Evolutionary conservation across 225 moss, liverwort and hornwort species (phyloP), one percentile per base, ranked within the genome.

Genomic region (Pseudoscleropodium purum): DNA sequence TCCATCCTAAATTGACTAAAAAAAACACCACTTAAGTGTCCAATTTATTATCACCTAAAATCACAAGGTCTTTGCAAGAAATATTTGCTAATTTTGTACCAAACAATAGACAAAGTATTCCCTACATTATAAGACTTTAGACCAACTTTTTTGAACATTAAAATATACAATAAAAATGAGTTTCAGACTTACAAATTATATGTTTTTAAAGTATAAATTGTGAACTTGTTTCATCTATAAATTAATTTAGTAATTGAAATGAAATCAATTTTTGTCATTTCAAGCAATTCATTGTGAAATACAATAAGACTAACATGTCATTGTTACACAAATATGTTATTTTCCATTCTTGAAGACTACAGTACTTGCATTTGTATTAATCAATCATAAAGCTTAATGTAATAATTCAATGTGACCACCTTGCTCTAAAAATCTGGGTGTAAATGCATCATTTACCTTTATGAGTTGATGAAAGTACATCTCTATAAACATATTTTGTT

Each of bases 331-430:
- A 67, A 67, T 11, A 68, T 21, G n/a, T 37, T 37, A 6, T 20
- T 68, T 12, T 68, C n/a, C 12, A n/a, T 68, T 68, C 12, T 21
- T 21, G 4, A 63, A 30, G 15, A 23, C 68, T 68, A 37, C 0
- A 68, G 0, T 68, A 20, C 7, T 37, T 37, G 21, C 37, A 68
- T 37, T 63, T 63, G 15, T 63, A 63, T 15, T 15, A 30, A 14
- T 14, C 14, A 29, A 37, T 37, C 4, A 68, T 1, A n/a, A n/a
- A 37, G 21, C 23, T 37, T n/a, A n/a, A 5, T n/a, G 2, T 7
- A n/a, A 7, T 2, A 39, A 4, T n/a, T n/a, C n/a, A 4, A n/a
- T 24, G 69, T n/a, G 13, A 24, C n/a, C 0, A n/a, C 24, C 4
- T 1, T 4, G 4, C 24, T n/a, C 24, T 7, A 6, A 69, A 24